Conservation (phyloP, 2,329 filamentous ascomycete species). For the Scytalidium lignicola region DNA sequence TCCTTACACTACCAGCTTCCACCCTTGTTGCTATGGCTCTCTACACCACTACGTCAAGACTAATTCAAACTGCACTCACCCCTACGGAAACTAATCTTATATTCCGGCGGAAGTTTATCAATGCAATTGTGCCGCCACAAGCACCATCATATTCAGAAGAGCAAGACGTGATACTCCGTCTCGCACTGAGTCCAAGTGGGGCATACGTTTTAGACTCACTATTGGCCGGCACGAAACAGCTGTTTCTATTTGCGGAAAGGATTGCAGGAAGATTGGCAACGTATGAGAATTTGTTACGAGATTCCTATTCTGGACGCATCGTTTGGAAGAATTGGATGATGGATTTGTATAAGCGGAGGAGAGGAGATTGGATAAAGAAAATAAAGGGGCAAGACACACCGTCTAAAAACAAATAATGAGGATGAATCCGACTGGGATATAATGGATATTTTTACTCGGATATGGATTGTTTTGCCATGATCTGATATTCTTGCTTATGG, state of each 20-base stretch:
- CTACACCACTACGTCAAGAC: conserved; percentile 47
- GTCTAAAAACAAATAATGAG: background rate
- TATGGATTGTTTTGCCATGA: background rate
- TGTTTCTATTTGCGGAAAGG: conserved; percentile 63
- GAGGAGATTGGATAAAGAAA: conserved; percentile 59
- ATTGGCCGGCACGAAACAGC: conserved; percentile 57
- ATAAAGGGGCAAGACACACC: conserved; percentile 44
- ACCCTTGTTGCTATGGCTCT: conserved; percentile 58
- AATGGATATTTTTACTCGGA: background rate
- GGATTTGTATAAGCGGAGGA: conserved; percentile 61
- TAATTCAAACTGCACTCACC: conserved; percentile 58
- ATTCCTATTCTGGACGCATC: conserved; percentile 58
- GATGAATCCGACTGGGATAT: background rate
- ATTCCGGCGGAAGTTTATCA: conserved; percentile 58
- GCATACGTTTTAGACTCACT: conserved; percentile 65
- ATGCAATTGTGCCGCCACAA: conserved; percentile 43
- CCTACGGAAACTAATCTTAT: conserved; percentile 52
- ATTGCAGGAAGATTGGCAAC: conserved; percentile 58
- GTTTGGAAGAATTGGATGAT: conserved; percentile 73
- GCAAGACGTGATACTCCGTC: background rate
- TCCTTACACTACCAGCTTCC: conserved; percentile 53
- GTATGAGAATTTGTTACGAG: conserved; percentile 55
- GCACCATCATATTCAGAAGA: conserved; percentile 1
- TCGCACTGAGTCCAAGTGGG: conserved; percentile 51
- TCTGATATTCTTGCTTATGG: too few relatives aligned